These are phyloP conservation scores for Rhynchosporium graminicola DNA, from an alignment of 2,329 filamentous ascomycete species.

Conservation along the genomic window DNA sequence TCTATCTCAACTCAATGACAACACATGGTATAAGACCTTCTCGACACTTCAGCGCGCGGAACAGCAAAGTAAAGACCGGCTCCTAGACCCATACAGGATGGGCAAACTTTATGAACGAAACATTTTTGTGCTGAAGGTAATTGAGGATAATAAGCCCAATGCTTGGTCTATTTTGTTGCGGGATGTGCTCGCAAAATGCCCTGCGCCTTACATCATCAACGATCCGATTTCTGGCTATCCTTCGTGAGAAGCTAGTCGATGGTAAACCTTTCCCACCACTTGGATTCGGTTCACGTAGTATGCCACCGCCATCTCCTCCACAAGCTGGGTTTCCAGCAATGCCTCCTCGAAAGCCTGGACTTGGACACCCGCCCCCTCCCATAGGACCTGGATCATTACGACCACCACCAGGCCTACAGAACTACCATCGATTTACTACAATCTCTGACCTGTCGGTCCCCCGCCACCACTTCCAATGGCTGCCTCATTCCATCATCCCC, in stretches of 20 bases:
- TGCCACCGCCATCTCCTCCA: conserved; percentile 12
- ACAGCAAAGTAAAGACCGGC: conserved; percentile 18
- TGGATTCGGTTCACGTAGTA: not conserved
- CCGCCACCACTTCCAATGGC: not conserved
- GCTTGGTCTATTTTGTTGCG: conserved; percentile 30
- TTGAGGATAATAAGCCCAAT: conserved; percentile 29
- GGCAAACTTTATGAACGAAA: conserved; percentile 25
- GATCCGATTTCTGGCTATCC: conserved; percentile 32
- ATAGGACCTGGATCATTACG: not conserved
- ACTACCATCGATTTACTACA: no score
- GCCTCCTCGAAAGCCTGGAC: no score
- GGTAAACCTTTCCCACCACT: conserved; percentile 20
- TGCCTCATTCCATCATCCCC: not conserved
- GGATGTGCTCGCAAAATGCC: conserved; percentile 11
- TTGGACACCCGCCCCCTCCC: no score
- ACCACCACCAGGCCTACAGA: not conserved
- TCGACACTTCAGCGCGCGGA: conserved; percentile 25
- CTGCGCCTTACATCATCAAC: conserved; percentile 1
- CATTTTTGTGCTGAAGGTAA: conserved; percentile 33
- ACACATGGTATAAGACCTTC: conserved; percentile 37
- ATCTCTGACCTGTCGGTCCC: no score
- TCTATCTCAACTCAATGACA: conserved; percentile 32
- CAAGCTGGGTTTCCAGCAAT: not conserved
- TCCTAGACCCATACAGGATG: conserved; percentile 19
- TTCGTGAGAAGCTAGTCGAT: conserved; percentile 32